A percentile compares a stretch with the other conserved stretches of the same genome.
Conservation (phyloP, 108 stramenopile species). For the Seminavis robusta region DNA sequence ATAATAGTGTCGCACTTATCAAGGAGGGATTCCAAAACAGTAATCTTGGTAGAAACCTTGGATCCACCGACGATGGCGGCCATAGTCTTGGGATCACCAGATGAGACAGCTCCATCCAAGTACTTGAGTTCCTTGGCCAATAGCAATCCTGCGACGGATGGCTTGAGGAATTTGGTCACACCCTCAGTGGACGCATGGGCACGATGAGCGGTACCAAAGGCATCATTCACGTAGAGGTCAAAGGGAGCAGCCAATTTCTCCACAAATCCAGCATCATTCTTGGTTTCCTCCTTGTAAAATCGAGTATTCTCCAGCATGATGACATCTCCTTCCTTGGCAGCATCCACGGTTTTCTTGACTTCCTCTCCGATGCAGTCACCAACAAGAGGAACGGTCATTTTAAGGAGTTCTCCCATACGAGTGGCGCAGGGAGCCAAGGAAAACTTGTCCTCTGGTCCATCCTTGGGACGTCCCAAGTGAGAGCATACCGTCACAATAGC, state of each 20-base stretch:
- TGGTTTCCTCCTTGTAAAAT: constrained; percentile 91
- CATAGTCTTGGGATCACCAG: constrained; percentile 50
- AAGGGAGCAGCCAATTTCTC: constrained; percentile 50
- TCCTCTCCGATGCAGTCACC: constrained; percentile 76
- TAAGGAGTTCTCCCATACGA: constrained; percentile 74
- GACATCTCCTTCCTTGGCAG: constrained; percentile 48
- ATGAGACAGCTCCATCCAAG: constrained; percentile 62
- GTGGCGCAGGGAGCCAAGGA: constrained; percentile 79
- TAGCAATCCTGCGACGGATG: constrained; percentile 52
- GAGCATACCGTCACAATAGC: constrained; percentile 70
- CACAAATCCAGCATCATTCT: constrained; percentile 57
- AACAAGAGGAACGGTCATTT: constrained; percentile 65
- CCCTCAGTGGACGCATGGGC: constrained; percentile 70
- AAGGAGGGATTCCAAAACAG: constrained; percentile 88
- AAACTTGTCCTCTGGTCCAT: constrained; percentile 64
- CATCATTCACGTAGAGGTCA: constrained; percentile 94
- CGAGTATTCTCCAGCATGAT: constrained; percentile 93
- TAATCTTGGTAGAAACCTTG: constrained; percentile 97
- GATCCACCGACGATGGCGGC: constrained; percentile 93
- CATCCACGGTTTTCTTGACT: constrained; percentile 31
- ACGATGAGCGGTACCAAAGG: constrained; percentile 99
- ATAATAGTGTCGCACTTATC: constrained; percentile 86
- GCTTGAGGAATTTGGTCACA: constrained; percentile 47
- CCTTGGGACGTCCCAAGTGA: constrained; percentile 87
- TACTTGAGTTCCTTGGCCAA: constrained; percentile 83